phyloP scores from a whole-genome alignment of 164 flowering plant species.

The Tinospora cordifolia region DNA sequence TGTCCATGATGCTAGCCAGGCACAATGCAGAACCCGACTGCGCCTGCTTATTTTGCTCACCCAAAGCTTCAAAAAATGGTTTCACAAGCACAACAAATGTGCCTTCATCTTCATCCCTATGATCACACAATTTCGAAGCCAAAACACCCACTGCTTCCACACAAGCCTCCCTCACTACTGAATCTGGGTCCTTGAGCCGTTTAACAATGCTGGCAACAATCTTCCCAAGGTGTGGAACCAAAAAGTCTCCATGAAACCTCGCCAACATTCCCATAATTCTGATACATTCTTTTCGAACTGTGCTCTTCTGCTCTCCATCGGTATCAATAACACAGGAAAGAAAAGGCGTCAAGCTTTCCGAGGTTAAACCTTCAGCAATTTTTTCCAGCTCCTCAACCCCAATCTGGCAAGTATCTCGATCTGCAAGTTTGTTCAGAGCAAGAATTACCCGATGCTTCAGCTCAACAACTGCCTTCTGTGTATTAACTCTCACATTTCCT shows the following conservation, averaged over 20 bases:
- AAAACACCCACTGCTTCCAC: constrained; percentile 64
- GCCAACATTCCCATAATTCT: constrained; percentile 60
- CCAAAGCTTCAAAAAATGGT: constrained; percentile 87
- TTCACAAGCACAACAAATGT: constrained; percentile 53
- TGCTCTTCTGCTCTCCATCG: constrained; percentile 63
- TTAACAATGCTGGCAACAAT: constrained; percentile 65
- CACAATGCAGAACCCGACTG: constrained; percentile 81
- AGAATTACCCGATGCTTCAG: constrained; percentile 57
- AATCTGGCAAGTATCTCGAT: constrained; percentile 72
- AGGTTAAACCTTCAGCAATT: constrained; percentile 48
- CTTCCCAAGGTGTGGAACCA: constrained; percentile 52
- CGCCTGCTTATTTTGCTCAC: constrained; percentile 75
- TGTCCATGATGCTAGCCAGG: constrained; percentile 66
- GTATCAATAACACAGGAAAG: constrained; percentile 69
- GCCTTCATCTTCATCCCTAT: constrained; percentile 34
- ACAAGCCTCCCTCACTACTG: constrained; percentile 82
- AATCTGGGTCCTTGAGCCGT: constrained; percentile 76
- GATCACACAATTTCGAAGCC: constrained; percentile 45
- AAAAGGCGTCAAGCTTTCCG: constrained; percentile 58
- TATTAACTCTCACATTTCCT: constrained; percentile 27
- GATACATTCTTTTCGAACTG: constrained; percentile 74
- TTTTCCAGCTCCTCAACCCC: constrained; percentile 75
- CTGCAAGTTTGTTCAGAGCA: constrained; percentile 72
- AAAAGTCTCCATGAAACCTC: constrained; percentile 39
- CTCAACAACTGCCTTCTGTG: constrained; percentile 52